phyloP scores from a whole-genome alignment of 768 basidiomycete species.

The Rhodotorula graminis region DNA sequence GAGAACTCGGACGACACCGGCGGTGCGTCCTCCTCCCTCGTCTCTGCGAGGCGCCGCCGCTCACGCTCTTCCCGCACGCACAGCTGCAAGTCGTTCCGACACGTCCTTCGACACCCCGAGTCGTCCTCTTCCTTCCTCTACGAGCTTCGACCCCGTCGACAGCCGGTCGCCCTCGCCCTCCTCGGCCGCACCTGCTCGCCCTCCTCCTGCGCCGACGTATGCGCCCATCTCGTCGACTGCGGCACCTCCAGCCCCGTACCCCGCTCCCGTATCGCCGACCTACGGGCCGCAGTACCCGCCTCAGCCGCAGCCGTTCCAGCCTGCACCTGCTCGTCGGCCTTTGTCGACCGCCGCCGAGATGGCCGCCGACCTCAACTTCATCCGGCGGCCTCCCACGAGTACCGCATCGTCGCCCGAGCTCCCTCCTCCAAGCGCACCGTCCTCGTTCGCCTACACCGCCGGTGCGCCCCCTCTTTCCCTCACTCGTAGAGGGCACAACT shows the following conservation, averaged over 20 bases:
- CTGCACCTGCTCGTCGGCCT: too few relatives aligned
- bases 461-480: too few relatives aligned
- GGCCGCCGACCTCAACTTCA: neutral
- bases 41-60: too few relatives aligned
- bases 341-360: neutral
- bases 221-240: too few relatives aligned
- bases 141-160: neutral
- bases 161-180: neutral
- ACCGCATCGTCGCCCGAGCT: neutral
- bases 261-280: too few relatives aligned
- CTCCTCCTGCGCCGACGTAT: neutral
- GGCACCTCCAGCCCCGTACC: too few relatives aligned
- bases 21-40: neutral
- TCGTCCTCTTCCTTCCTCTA: neutral
- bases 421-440: too few relatives aligned
- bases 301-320: too few relatives aligned
- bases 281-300: too few relatives aligned
- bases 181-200: neutral
- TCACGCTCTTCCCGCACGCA: too few relatives aligned
- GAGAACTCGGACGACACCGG: neutral
- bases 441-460: too few relatives aligned
- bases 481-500: too few relatives aligned
- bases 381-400: neutral
- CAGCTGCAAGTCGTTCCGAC: neutral
- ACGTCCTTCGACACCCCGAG: neutral